Conservation (phyloP, 176 grass and related monocot genomes). For the Chrysopogon serrulatus region DNA sequence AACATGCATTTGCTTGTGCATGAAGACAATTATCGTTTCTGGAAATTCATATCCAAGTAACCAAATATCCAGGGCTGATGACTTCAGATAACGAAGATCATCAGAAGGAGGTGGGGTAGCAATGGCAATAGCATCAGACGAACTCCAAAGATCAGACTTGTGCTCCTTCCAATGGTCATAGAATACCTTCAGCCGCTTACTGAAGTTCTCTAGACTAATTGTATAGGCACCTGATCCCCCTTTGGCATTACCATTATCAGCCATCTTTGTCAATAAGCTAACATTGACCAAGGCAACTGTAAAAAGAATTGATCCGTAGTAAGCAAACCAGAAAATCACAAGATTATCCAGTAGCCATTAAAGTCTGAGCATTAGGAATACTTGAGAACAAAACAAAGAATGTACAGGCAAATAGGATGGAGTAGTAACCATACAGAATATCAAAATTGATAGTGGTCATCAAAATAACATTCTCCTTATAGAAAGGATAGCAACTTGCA, state of each 20-base stretch:
- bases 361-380: not conserved
- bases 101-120: conserved; percentile 41
- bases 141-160: conserved; percentile 15
- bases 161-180: conserved; percentile 32
- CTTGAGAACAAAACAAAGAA: not conserved
- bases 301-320: not conserved
- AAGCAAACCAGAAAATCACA: not conserved
- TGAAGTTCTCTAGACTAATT: conserved; percentile 30
- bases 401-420: not conserved
- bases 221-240: not conserved
- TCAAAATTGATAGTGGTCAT: too few species aligned
- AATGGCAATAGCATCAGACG: conserved; percentile 16
- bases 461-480: too few species aligned
- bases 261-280: not conserved
- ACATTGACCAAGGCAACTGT: not conserved
- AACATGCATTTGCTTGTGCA: conserved; percentile 23
- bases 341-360: not conserved
- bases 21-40: conserved; percentile 34
- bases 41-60: conserved; percentile 17
- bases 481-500: too few species aligned
- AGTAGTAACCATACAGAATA: not conserved
- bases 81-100: conserved; percentile 34
- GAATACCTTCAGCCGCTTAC: conserved; percentile 23
- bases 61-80: conserved; percentile 24
- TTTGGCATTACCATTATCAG: not conserved